Conservation (phyloP, 2,329 filamentous ascomycete species). For the Dactylonectria estremocensis region DNA sequence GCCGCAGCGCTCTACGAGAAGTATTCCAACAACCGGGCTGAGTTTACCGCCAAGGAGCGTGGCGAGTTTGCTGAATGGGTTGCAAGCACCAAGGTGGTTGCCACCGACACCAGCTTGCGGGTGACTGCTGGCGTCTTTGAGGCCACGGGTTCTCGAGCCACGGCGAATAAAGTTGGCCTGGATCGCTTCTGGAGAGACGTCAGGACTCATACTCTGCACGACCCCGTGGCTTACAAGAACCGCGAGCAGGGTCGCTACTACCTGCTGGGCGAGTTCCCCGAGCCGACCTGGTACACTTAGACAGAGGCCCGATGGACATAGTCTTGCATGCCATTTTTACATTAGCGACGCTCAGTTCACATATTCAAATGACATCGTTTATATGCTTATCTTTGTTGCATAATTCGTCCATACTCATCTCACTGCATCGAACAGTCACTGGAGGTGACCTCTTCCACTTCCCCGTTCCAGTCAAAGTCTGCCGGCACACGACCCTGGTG, state of each 20-base stretch:
- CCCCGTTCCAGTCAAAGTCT: background rate
- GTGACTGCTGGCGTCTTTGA: constrained; percentile 76
- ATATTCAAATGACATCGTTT: background rate
- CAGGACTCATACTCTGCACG: constrained; percentile 76
- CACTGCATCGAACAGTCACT: background rate
- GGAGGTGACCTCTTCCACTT: background rate
- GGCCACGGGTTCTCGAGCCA: constrained; percentile 72
- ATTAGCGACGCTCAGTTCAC: background rate
- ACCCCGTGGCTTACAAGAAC: constrained; percentile 78
- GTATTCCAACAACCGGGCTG: constrained; percentile 55
- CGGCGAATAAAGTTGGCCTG: constrained; percentile 70
- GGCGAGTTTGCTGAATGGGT: constrained; percentile 76
- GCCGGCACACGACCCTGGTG: background rate
- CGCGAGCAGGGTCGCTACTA: constrained; percentile 72
- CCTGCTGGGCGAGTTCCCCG: constrained; percentile 69
- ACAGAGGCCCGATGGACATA: background rate
- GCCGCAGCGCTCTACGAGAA: constrained; percentile 63
- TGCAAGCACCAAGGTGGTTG: constrained; percentile 73
- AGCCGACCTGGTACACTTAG: constrained; percentile 74
- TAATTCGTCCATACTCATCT: background rate
- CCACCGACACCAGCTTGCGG: constrained; percentile 71
- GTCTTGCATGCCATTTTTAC: background rate
- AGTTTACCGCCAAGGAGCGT: constrained; percentile 65
- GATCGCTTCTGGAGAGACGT: constrained; percentile 78
- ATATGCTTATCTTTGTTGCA: background rate